Conservation (phyloP, 2,329 filamentous ascomycete genomes). For the Shiraia bambusicola region DNA sequence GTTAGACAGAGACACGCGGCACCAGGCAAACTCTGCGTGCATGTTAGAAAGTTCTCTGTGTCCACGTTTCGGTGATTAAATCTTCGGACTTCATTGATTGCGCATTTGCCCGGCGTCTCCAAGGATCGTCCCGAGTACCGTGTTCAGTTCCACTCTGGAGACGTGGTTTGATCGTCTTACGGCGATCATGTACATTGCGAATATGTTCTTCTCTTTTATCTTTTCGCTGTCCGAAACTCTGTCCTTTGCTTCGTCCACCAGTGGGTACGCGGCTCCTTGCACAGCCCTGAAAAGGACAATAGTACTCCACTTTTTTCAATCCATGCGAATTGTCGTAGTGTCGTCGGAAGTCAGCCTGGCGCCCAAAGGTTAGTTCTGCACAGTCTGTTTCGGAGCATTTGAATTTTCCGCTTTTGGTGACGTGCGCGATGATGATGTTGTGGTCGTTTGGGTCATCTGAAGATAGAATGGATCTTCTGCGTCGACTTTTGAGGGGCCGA, state of each 20-base stretch:
- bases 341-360: constrained; percentile 36
- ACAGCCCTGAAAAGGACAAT: constrained; percentile 24
- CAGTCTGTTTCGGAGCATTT: constrained; percentile 25
- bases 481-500: not conserved
- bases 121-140: too few relatives aligned
- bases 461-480: not conserved
- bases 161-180: too few relatives aligned
- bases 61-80: too few relatives aligned
- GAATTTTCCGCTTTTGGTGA: constrained; percentile 27
- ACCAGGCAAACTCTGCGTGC: too few relatives aligned
- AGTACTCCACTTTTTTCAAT: constrained; percentile 17
- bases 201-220: constrained; percentile 38
- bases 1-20: too few relatives aligned
- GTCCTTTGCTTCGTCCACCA: constrained; percentile 21
- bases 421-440: constrained; percentile 24
- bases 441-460: constrained; percentile 3
- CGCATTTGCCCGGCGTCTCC: too few relatives aligned
- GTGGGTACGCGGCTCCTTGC: constrained; percentile 15
- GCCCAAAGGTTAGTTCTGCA: constrained; percentile 22
- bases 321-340: constrained; percentile 29
- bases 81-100: too few relatives aligned
- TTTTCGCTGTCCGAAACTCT: constrained; percentile 30
- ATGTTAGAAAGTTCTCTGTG: too few relatives aligned
- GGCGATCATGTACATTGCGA: constrained; percentile 27
- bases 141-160: too few relatives aligned